Conservation (phyloP, 2,329 filamentous ascomycete genomes). For the Endocalyx cinctus region DNA sequence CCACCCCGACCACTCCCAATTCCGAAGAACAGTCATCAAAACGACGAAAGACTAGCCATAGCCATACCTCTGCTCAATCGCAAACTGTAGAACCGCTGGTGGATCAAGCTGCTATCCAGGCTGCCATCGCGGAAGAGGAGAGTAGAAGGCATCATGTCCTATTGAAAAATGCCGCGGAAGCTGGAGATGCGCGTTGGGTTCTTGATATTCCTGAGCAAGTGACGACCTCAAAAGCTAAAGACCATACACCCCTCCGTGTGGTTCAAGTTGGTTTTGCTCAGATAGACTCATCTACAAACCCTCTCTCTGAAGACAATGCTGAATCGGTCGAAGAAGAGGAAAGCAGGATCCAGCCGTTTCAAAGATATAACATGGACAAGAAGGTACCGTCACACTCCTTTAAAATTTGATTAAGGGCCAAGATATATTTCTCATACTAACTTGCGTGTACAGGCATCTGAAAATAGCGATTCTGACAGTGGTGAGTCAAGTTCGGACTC, state of each 20-base stretch:
- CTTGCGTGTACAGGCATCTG: too few relatives aligned
- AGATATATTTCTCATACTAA: too few relatives aligned
- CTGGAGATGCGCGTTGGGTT: conserved; percentile 73
- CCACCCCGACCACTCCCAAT: conserved; percentile 39
- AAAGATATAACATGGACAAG: conserved; percentile 28
- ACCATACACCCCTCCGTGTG: conserved; percentile 45
- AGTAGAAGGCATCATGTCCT: conserved; percentile 57
- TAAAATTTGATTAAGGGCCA: too few relatives aligned
- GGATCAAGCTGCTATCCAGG: conserved; percentile 57
- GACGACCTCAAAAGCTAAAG: conserved; percentile 19
- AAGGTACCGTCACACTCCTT: too few relatives aligned
- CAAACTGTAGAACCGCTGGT: conserved; percentile 40
- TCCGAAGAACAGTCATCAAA: conserved; percentile 53
- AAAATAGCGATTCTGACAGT: conserved; percentile 36
- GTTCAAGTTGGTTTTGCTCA: conserved; percentile 56
- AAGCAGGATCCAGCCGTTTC: conserved; percentile 16
- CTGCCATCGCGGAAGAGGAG: conserved; percentile 63
- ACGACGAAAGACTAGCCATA: conserved; percentile 52
- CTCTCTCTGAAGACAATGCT: conserved; percentile 14
- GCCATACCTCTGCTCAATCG: conserved; percentile 25
- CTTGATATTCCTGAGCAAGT: conserved; percentile 49
- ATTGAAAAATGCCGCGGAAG: conserved; percentile 55
- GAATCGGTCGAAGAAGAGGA: conserved; percentile 13
- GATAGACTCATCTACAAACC: conserved; percentile 27
- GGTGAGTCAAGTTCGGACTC: conserved; percentile 29